These are phyloP conservation scores for Candida ficus DNA, from an alignment of 805 yeast species.

Conservation along the genomic window DNA sequence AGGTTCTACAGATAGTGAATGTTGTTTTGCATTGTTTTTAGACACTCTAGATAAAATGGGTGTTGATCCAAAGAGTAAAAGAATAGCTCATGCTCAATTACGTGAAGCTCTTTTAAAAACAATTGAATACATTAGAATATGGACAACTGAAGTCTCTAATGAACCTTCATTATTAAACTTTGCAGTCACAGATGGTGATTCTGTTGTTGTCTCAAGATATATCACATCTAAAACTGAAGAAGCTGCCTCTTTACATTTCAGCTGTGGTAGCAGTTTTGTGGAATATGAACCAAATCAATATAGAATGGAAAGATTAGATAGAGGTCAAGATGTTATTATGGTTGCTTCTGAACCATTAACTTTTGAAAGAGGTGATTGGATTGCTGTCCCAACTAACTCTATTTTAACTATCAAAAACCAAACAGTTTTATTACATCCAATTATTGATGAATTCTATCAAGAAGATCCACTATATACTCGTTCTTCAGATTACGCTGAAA, in stretches of 20 bases:
- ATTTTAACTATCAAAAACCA: constrained; percentile 75
- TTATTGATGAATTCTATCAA: constrained; percentile 82
- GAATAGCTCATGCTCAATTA: constrained; percentile 50
- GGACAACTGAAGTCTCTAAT: constrained; percentile 61
- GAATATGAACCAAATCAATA: constrained; percentile 91
- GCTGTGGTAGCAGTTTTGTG: constrained; percentile 86
- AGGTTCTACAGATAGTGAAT: constrained; percentile 95
- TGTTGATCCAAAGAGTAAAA: constrained; percentile 51
- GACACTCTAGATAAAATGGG: constrained; percentile 77
- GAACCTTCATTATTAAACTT: constrained; percentile 89
- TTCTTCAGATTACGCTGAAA: constrained; percentile 76
- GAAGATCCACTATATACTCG: constrained; percentile 63
- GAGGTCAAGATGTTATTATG: constrained; percentile 93
- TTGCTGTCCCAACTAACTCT: constrained; percentile 92
- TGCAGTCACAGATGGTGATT: constrained; percentile 90
- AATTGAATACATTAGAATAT: constrained; percentile 67
- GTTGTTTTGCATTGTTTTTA: constrained; percentile 84
- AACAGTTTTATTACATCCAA: constrained; percentile 87
- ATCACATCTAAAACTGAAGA: constrained; percentile 87
- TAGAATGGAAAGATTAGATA: constrained; percentile 87
- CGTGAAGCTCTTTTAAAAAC: constrained; percentile 69
- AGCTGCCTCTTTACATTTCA: constrained; percentile 93
- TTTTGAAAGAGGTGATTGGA: constrained; percentile 96
- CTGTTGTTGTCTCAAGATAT: constrained; percentile 83
- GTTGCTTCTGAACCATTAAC: constrained; percentile 96